Base-by-base conservation (phyloP, 176 grass and related monocot species). In the Rhynchospora breviuscula region DNA sequence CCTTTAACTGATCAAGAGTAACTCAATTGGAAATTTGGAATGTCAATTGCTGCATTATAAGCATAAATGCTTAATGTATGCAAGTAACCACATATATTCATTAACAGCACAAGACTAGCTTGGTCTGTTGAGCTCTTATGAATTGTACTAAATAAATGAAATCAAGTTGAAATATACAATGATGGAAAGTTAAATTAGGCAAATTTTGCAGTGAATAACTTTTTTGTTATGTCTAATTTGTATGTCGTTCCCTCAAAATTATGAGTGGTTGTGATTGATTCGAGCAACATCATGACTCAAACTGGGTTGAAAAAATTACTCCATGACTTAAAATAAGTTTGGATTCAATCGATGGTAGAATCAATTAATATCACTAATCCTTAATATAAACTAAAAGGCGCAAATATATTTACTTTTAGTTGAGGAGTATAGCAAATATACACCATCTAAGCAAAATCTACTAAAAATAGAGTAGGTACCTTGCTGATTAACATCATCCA, bases 401-500 rank as follows among this genome's bases (percentile, higher is more conserved):
- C 2, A 67, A 15, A 40, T 29, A 29, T 29, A 29, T 67, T 33
- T 67, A 67, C 64, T 10, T 51, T 26, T 22, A 52, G 19, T 53
- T 17, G 22, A 9, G 13, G 21, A 56, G 54, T 56, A 46, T 4
- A 54, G 73, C 13, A 77, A 56, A 44, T 45, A 45, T 45, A n/a
- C 35, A 46, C 35, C 0, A n/a, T 43, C 1, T 70, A 45, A 70
- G 59, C 0, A 18, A 1, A 53, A 54, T 15, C 43, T 19, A 15
- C 5, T 2, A 69, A 18, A 70, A 58, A 81, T 15, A 64, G 11
- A 45, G 40, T 81, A 46, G 13, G 22, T 21, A 47, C 3, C 81
- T 89, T 93, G 91, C 78, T 95, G 92, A 65, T 91, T 98, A 60
- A 98, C 95, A 80, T 95, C 95, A 63, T 95, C 95, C 79, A 88